Base-by-base conservation (phyloP, 306 rosid genomes). In the Sophora flavescens region DNA sequence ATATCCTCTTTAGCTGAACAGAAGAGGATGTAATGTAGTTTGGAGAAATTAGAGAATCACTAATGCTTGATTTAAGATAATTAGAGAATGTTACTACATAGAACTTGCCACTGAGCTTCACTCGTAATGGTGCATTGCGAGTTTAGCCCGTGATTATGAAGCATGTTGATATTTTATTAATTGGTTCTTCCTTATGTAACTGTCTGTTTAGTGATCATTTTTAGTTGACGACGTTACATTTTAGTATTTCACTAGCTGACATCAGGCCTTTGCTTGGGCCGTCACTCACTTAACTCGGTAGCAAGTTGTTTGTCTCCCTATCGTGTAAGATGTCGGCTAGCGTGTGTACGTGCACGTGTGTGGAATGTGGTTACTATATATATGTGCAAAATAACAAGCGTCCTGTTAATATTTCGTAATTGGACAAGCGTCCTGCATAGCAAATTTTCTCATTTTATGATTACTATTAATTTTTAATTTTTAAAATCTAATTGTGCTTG, bases 101-200 rank as follows among this genome's bases (percentile, higher is more conserved):
- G 62, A 12, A 41, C 39, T 32, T 28, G 16, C 36, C 45, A 2
- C 6, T 0, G 26, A 28, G 61, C 54, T 57, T 63, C 4, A 6
- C 42, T 59, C 3, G 41, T 41, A 41, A 44, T 22, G 42, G 38
- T 70, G 67, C 70, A 74, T 30, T 75, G 15, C 68, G 71, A 62
- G 56, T 33, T 66, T 33, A 42, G 26, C 26, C 5, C 41, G 58
- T 44, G 70, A 68, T 47, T 74, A 3, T 18, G 17, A 42, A 74
- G 74, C 70, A 52, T 30, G 68, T 42, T 30, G 32, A n/a, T 51
- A 8, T 74, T 52, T 44, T 61, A 32, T 35, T 74, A 44, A 42
- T 51, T 6, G 47, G 65, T 50, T 16, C 62, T 59, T 14, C 1
- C 3, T 32, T 54, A 17, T 72, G 30, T 28, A 39, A 53, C 63